These are phyloP conservation scores for Stemphylium beticola DNA, from an alignment of 2,329 filamentous ascomycete genomes.

Conservation along the genomic window DNA sequence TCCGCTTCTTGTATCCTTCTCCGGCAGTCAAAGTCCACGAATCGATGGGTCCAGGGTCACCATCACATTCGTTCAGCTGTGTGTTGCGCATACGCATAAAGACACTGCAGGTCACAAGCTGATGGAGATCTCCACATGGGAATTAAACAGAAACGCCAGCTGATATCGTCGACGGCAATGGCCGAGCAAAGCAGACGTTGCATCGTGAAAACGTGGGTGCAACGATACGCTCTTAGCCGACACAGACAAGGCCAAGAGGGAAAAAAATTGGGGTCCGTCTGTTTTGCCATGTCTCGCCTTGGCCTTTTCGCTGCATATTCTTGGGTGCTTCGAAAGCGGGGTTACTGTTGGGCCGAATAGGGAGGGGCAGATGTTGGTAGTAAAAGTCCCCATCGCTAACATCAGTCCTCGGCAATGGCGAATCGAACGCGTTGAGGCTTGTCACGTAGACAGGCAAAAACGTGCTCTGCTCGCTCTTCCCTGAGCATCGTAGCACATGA, in stretches of 20 bases:
- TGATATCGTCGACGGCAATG: not conserved
- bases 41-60: constrained; percentile 5
- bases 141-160: not conserved
- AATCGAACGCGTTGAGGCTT: not conserved
- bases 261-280: too few relatives aligned
- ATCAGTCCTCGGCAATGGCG: not conserved
- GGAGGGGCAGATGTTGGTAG: not conserved
- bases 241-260: too few relatives aligned
- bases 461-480: not conserved
- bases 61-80: not conserved
- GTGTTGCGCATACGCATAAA: not conserved
- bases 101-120: not conserved
- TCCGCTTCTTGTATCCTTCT: not conserved
- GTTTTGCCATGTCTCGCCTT: not conserved
- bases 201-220: constrained; percentile 4
- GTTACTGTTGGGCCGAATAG: not conserved
- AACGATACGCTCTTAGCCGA: constrained; percentile 1
- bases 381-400: not conserved
- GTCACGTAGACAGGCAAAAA: not conserved
- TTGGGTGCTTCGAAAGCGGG: constrained; percentile 5
- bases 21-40: constrained; percentile 19
- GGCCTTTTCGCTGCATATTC: constrained; percentile 1
- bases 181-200: not conserved
- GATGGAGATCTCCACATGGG: not conserved
- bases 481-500: too few relatives aligned